Conservation (phyloP, 768 basidiomycete genomes). For the Candolleomyces eurysporus region DNA sequence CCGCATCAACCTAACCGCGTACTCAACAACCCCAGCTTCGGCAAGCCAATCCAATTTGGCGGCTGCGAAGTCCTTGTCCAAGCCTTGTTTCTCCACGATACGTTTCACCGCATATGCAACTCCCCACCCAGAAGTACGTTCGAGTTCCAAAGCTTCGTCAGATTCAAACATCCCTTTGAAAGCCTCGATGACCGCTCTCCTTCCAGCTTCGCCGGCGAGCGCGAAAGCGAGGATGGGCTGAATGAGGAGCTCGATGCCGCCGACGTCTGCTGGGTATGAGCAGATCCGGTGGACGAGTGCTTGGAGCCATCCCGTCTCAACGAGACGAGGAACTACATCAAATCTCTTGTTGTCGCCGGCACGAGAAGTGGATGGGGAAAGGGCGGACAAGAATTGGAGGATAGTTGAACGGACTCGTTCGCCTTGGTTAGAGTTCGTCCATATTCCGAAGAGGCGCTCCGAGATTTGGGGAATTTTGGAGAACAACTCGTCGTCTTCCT, state of each 20-base stretch:
- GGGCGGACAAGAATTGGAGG: background rate
- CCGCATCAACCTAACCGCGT: background rate
- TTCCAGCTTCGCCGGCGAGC: background rate
- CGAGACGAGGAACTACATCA: background rate
- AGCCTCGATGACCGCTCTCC: background rate
- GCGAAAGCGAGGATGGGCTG: background rate
- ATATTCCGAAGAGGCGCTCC: too few relatives aligned
- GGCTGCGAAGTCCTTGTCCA: background rate
- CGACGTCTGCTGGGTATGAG: background rate
- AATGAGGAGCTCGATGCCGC: background rate
- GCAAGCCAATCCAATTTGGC: background rate
- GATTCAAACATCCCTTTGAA: background rate
- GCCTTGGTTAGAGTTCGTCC: too few relatives aligned
- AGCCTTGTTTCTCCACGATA: background rate
- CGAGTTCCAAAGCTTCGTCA: background rate
- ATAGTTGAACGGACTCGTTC: background rate
- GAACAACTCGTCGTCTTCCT: too few relatives aligned
- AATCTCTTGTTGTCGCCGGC: background rate
- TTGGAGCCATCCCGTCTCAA: background rate
- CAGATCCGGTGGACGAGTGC: background rate
- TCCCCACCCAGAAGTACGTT: background rate
- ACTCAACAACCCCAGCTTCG: background rate
- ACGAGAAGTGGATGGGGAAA: background rate
- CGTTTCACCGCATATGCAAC: background rate
- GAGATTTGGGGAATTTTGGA: too few relatives aligned